A percentile compares a stretch with the other conserved stretches of the same genome.
Evolutionary conservation across 2,329 filamentous ascomycete species (phyloP).

Genomic region (Fusarium pininemorale): DNA sequence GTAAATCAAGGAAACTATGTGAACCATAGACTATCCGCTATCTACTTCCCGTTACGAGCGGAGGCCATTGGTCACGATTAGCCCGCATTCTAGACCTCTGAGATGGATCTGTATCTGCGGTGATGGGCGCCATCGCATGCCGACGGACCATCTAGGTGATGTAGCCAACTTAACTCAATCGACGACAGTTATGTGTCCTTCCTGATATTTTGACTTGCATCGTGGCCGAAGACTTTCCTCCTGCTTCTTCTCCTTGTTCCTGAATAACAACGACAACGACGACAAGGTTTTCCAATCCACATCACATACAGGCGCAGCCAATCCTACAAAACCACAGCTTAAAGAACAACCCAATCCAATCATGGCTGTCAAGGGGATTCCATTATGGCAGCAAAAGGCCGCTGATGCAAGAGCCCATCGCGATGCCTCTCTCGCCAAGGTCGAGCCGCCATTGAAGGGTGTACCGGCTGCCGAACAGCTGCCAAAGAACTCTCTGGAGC

Average conservation of each 20-base stretch:
- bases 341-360: not conserved
- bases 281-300: not conserved
- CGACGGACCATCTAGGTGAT: too few species aligned
- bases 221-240: not conserved
- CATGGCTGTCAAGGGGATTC: not conserved
- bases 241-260: not conserved
- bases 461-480: constrained; percentile 28
- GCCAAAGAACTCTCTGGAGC: constrained; percentile 33
- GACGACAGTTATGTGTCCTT: not conserved
- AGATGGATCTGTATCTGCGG: not conserved
- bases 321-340: not conserved
- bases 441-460: constrained; percentile 39
- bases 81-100: not conserved
- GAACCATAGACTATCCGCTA: not conserved
- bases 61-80: not conserved
- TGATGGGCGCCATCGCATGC: too few species aligned
- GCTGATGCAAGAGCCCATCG: constrained; percentile 9
- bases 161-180: too few species aligned
- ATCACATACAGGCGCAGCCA: not conserved
- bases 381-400: not conserved
- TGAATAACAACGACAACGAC: not conserved
- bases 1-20: not conserved
- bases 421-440: constrained; percentile 39
- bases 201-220: not conserved
- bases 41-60: not conserved